A percentile compares a stretch with the other conserved stretches of the same genome.
Conservation (phyloP, 2,329 filamentous ascomycete species). For the Mycogone perniciosa region DNA sequence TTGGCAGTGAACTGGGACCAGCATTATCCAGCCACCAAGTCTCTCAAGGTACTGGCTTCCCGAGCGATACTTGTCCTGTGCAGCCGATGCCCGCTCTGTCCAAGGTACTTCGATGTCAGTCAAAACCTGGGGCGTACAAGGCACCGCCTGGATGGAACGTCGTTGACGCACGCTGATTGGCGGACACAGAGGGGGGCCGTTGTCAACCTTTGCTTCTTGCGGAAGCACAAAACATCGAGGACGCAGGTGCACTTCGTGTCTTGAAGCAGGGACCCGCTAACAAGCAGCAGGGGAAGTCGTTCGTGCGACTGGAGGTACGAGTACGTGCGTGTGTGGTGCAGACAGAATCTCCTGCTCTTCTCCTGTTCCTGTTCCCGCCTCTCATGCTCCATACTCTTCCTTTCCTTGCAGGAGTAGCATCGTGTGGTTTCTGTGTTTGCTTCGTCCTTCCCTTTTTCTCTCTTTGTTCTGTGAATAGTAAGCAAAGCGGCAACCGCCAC, state of each 20-base stretch:
- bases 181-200: neutral
- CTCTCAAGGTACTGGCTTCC: constrained; percentile 1
- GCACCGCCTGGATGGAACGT: constrained; percentile 8
- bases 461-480: constrained; percentile 7
- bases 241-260: constrained; percentile 11
- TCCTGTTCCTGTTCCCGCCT: constrained; percentile 12
- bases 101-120: constrained; percentile 7
- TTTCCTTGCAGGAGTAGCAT: constrained; percentile 1
- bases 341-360: constrained; percentile 2
- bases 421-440: constrained; percentile 5
- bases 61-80: neutral
- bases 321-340: too few species aligned
- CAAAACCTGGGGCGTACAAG: constrained; percentile 10
- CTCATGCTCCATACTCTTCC: constrained; percentile 6
- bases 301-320: too few species aligned
- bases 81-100: neutral
- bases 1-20: neutral
- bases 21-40: neutral
- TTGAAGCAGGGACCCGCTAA: constrained; percentile 7
- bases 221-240: constrained; percentile 9
- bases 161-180: constrained; percentile 8
- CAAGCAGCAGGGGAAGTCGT: neutral
- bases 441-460: constrained; percentile 14
- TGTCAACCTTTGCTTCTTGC: constrained; percentile 1
- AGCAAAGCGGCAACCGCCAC: neutral